phyloP scores from a whole-genome alignment of 108 stramenopile species.

The Conticribra weissflogii region DNA sequence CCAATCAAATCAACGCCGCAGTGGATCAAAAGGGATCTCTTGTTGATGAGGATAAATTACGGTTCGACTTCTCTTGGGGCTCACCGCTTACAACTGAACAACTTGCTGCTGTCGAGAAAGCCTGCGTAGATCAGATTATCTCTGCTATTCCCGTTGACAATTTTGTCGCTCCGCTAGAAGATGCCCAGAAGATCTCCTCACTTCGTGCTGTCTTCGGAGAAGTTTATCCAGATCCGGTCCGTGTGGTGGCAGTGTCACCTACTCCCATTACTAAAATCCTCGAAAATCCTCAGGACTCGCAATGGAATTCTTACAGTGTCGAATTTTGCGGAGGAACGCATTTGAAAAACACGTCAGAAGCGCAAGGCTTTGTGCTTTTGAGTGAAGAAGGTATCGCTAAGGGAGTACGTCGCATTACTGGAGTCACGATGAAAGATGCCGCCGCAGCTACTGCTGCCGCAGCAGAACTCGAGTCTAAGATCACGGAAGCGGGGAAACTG shows the following conservation, averaged over 20 bases:
- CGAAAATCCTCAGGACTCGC: slow-evolving; percentile 84
- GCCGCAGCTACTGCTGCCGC: slow-evolving; percentile 77
- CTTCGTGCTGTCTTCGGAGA: slow-evolving; percentile 99
- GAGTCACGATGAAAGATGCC: slow-evolving; percentile 90
- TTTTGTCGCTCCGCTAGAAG: slow-evolving; percentile 82
- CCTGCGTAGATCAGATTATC: slow-evolving; percentile 64
- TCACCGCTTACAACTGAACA: slow-evolving; percentile 79
- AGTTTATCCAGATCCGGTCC: slow-evolving; percentile 99
- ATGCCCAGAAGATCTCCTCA: slow-evolving; percentile 87
- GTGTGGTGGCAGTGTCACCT: slow-evolving; percentile 92
- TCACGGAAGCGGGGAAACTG: slow-evolving; percentile 60
- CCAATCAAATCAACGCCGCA: slow-evolving; percentile 45
- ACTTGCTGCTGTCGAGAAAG: slow-evolving; percentile 76
- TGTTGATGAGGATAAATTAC: slow-evolving; percentile 93
- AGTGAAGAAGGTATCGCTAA: slow-evolving; percentile 97
- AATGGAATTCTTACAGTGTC: slow-evolving; percentile 92
- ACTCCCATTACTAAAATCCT: slow-evolving; percentile 80
- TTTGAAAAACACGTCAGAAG: slow-evolving; percentile 93
- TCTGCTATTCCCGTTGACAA: slow-evolving; percentile 76
- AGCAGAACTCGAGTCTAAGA: slow-evolving; percentile 60
- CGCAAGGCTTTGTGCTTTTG: slow-evolving; percentile 91
- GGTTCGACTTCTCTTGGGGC: slow-evolving; percentile 98
- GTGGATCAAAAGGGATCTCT: slow-evolving; percentile 98
- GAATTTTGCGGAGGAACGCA: slow-evolving; percentile 99
- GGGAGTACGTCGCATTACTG: slow-evolving; percentile 96